Percentiles rank a stretch among this genome's conserved stretches.
phyloP scores from a whole-genome alignment of 306 rosid genomes.

The Phaseolus lunatus region DNA sequence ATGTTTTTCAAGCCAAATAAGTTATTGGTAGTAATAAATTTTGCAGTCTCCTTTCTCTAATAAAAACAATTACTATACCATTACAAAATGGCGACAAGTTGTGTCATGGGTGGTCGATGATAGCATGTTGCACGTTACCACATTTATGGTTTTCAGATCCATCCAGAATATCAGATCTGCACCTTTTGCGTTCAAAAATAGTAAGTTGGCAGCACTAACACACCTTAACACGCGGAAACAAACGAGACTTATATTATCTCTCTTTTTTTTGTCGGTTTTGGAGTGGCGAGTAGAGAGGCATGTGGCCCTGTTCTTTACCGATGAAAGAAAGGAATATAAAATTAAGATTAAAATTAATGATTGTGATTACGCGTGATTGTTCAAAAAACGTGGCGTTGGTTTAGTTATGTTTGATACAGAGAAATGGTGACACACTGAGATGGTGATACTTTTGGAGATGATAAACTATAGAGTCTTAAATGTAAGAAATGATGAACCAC shows the following conservation, averaged over 20 bases:
- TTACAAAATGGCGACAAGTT: background rate
- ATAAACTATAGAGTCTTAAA: too few species aligned
- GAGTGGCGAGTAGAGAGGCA: too few species aligned
- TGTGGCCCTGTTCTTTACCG: background rate
- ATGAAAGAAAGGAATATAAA: constrained; percentile 26
- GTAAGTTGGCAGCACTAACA: background rate
- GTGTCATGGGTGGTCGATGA: constrained; percentile 10
- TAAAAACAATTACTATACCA: background rate
- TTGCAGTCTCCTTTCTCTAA: background rate
- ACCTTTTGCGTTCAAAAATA: constrained; percentile 24
- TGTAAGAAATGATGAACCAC: background rate
- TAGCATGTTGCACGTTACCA: constrained; percentile 38
- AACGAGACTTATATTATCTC: too few species aligned
- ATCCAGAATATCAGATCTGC: constrained; percentile 20
- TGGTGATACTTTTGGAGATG: too few species aligned
- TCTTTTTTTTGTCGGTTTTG: too few species aligned
- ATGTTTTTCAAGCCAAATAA: background rate
- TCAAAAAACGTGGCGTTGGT: too few species aligned
- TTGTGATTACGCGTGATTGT: background rate
- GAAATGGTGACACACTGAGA: too few species aligned
- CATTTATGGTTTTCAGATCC: constrained; percentile 38
- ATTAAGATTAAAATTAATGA: too few species aligned
- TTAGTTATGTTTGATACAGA: too few species aligned
- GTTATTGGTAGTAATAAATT: background rate
- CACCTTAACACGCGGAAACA: background rate